phyloP scores from a whole-genome alignment of 257 asterid species.

The Plantago ovata region DNA sequence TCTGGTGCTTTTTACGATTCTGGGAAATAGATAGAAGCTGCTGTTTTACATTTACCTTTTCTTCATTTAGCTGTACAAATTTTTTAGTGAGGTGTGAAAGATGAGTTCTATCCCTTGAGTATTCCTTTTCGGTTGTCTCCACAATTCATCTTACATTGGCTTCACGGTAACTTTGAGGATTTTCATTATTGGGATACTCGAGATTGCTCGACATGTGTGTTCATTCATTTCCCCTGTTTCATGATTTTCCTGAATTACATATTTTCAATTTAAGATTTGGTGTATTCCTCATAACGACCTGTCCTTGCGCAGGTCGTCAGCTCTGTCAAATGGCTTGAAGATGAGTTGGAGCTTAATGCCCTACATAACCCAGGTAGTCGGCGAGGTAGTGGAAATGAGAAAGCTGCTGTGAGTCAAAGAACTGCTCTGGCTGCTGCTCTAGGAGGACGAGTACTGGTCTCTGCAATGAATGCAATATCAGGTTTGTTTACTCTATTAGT shows the following conservation, averaged over 20 bases:
- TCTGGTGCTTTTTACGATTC: too few species aligned
- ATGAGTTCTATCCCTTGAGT: neutral
- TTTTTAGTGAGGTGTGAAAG: constrained; percentile 8
- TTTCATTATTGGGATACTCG: constrained; percentile 8
- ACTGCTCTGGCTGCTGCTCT: constrained; percentile 95
- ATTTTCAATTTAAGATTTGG: neutral
- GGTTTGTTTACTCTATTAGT: constrained; percentile 34
- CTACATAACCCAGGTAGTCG: constrained; percentile 98
- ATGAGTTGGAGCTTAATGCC: constrained; percentile 98
- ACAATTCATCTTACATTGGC: constrained; percentile 9
- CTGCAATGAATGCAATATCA: constrained; percentile 85
- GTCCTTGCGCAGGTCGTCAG: constrained; percentile 76
- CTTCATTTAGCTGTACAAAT: neutral
- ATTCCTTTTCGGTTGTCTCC: constrained; percentile 11
- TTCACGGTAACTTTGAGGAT: constrained; percentile 11
- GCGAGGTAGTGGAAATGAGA: constrained; percentile 90
- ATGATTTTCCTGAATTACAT: neutral
- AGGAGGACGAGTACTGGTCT: constrained; percentile 93
- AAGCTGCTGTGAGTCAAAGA: constrained; percentile 91
- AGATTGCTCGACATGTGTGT: constrained; percentile 3
- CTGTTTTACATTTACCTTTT: neutral
- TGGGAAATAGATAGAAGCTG: neutral
- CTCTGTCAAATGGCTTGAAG: constrained; percentile 99
- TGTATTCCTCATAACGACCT: constrained; percentile 19
- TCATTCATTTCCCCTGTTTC: neutral